A percentile compares a stretch with the other conserved stretches of the same genome.
Evolutionary conservation across 2,329 filamentous ascomycete species (phyloP).

Genomic region (Penicillium frequentans): DNA sequence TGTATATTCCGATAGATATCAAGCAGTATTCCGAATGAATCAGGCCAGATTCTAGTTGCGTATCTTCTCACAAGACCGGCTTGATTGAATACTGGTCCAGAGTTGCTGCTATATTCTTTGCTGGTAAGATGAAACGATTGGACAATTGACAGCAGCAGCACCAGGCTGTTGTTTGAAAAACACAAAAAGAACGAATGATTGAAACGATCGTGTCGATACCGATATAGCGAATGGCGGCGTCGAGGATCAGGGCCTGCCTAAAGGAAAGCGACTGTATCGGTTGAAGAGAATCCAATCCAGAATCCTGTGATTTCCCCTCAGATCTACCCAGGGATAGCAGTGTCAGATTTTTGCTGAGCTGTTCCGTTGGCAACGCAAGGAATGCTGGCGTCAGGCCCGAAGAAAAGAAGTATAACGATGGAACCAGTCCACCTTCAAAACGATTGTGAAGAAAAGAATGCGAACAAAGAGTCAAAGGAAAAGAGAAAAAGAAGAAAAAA

Average conservation of each 20-base stretch:
- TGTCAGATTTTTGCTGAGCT: slow-evolving; percentile 9
- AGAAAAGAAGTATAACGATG: slow-evolving; percentile 6
- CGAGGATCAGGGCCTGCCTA: slow-evolving; percentile 21
- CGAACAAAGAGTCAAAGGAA: background rate
- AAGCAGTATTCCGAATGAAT: background rate
- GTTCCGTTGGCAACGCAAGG: slow-evolving; percentile 29
- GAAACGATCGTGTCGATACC: background rate
- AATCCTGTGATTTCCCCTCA: background rate
- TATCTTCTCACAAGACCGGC: slow-evolving; percentile 29
- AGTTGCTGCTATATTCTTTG: background rate
- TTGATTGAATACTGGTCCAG: slow-evolving; percentile 13
- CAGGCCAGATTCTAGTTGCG: slow-evolving; percentile 6
- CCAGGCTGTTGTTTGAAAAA: background rate
- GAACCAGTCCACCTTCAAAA: slow-evolving; percentile 16
- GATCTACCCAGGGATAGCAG: slow-evolving; percentile 11
- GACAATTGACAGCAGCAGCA: background rate
- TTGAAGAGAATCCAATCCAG: slow-evolving; percentile 3
- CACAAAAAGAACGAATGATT: background rate
- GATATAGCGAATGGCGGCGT: slow-evolving; percentile 4
- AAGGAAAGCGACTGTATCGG: slow-evolving; percentile 3
- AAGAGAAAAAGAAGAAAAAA: slow-evolving; percentile 11
- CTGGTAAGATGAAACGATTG: background rate
- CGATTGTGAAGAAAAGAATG: slow-evolving; percentile 5
- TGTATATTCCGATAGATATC: background rate
- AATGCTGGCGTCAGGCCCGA: slow-evolving; percentile 19